Evolutionary conservation across 495 filamentous ascomycete genomes (phyloP), one percentile per base, ranked within the genome.

Genomic region (Penicillium coffeae): DNA sequence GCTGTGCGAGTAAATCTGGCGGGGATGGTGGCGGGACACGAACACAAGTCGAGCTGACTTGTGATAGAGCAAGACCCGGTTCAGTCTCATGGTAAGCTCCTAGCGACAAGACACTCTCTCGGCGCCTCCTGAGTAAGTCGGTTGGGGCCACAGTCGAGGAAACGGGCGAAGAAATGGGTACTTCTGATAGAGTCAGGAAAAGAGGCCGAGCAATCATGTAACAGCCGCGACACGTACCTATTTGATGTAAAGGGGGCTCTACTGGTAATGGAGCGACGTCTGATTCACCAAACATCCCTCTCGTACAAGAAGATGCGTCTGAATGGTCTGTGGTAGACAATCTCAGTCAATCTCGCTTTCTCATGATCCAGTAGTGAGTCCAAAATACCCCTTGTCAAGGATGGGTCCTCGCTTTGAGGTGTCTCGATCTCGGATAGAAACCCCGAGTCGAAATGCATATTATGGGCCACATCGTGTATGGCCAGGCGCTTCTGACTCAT

Each of bases 1-100:
- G 22, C 10, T 5, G 13, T 42, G 2, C 18, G 6, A 5, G 47
- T 10, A 42, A 3, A 42, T 30, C 47, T 42, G 4, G 27, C 19
- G 38, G 15, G 16, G 38, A 38, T 42, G 32, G 41, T 25, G 13
- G 47, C 13, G 22, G 42, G 38, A 37, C n/a, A 42, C 12, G 30
- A 38, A 15, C 4, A 21, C 32, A 35, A 18, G 18, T n/a, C 7
- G 22, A 42, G 16, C 47, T 34, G 19, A 42, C 27, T n/a, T 19
- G 22, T 14, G 47, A 38, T 15, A 21, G 14, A 44, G 30, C 9
- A 50, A 39, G 8, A 16, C 10, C 19, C 32, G 42, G 42, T 6
- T 50, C 20, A 19, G 32, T 42, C 47, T 50, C 20, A 21, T 44
- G 3, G 34, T 33, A 48, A 21, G 1, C 38, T 48, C 45, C 25